These are phyloP conservation scores for Dothideomycetes sp. DNA, from an alignment of 2,329 filamentous ascomycete species.

Conservation along the genomic window DNA sequence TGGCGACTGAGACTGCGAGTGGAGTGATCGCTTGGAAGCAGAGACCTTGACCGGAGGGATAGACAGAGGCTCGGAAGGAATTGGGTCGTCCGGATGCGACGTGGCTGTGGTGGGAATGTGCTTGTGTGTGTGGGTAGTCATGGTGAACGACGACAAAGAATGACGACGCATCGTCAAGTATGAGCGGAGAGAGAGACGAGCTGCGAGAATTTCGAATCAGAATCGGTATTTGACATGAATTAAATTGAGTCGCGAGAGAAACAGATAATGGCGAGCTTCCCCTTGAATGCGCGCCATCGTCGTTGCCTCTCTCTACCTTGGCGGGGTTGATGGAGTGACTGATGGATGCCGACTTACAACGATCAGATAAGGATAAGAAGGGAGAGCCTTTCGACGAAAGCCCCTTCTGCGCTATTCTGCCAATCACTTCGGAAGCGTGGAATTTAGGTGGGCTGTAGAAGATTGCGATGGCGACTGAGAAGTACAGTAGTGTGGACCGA, in stretches of 20 bases:
- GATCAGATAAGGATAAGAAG: conserved; percentile 9
- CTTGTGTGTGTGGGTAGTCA: conserved; percentile 24
- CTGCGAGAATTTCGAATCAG: background rate
- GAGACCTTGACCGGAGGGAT: conserved; percentile 15
- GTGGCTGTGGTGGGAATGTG: conserved; percentile 34
- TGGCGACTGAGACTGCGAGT: conserved; percentile 23
- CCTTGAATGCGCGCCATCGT: background rate
- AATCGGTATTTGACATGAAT: background rate
- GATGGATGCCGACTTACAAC: background rate
- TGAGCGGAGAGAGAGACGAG: too few species aligned
- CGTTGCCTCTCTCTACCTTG: too few species aligned
- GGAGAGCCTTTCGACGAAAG: conserved; percentile 1
- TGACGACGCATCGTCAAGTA: conserved; percentile 22
- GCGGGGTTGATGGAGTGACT: conserved; percentile 1
- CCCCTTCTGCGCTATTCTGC: background rate
- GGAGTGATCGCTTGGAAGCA: conserved; percentile 8
- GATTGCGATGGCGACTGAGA: too few species aligned
- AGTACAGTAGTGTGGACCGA: too few species aligned
- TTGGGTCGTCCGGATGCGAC: conserved; percentile 39
- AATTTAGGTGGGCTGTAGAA: too few species aligned
- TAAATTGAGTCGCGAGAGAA: background rate
- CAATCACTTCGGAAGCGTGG: background rate
- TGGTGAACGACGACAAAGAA: conserved; percentile 23
- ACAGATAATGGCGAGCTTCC: background rate
- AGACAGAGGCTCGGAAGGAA: conserved; percentile 33